Conservation (phyloP, 2,329 filamentous ascomycete species). For the Dactylella cylindrospora region DNA sequence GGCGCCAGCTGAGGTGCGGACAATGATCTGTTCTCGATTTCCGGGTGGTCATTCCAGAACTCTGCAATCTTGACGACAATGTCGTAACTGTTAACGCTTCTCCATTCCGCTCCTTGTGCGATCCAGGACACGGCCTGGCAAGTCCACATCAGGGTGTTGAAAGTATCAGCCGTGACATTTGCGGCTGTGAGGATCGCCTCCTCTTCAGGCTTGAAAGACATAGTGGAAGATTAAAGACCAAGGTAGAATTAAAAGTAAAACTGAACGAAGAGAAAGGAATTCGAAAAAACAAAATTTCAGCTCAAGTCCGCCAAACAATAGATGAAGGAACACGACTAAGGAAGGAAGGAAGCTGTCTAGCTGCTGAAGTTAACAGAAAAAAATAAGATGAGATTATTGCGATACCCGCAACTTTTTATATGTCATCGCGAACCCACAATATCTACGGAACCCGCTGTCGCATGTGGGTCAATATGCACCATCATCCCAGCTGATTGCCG, state of each 20-base stretch:
- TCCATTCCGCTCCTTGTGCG: slow-evolving; percentile 23
- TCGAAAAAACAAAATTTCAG: no score
- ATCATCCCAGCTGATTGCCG: no score
- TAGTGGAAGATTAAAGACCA: slow-evolving; percentile 1
- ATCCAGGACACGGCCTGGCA: slow-evolving; percentile 18
- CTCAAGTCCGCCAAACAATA: neutral
- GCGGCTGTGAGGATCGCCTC: slow-evolving; percentile 27
- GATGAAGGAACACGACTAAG: neutral
- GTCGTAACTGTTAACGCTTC: slow-evolving; percentile 13
- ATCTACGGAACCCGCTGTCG: no score
- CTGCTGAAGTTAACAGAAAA: slow-evolving; percentile 2
- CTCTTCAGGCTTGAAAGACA: slow-evolving; percentile 8
- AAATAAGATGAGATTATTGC: no score
- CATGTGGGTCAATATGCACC: no score
- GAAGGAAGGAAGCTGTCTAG: slow-evolving; percentile 10
- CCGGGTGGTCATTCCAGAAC: slow-evolving; percentile 15
- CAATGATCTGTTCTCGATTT: slow-evolving; percentile 21
- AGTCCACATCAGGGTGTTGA: slow-evolving; percentile 10
- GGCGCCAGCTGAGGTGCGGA: slow-evolving; percentile 20
- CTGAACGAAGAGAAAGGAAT: neutral
- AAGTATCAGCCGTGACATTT: slow-evolving; percentile 18
- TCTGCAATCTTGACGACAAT: slow-evolving; percentile 19
- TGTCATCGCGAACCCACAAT: no score
- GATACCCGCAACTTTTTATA: no score
- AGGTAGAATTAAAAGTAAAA: neutral